phyloP scores from a whole-genome alignment of 2,329 filamentous ascomycete species.

The Drechslerella stenobrocha region DNA sequence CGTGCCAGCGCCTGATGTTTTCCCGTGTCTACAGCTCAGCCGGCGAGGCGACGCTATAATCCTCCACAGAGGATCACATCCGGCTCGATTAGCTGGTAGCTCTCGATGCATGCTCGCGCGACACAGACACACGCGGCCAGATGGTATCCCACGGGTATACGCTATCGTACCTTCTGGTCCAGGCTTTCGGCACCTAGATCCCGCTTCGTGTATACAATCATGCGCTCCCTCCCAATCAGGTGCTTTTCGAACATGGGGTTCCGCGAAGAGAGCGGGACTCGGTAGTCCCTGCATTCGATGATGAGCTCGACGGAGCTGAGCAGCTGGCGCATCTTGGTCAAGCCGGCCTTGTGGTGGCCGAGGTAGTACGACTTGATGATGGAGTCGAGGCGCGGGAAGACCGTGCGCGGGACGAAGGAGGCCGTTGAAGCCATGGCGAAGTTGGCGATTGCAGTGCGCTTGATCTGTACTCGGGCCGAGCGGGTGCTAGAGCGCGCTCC shows the following conservation, averaged over 20 bases:
- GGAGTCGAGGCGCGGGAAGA: slow-evolving; percentile 72
- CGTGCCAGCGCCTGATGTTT: slow-evolving; percentile 62
- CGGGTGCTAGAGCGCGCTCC: too few species aligned
- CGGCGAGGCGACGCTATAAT: slow-evolving; percentile 21
- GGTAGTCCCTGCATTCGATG: slow-evolving; percentile 91
- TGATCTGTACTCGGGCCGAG: not conserved
- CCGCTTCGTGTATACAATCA: slow-evolving; percentile 88
- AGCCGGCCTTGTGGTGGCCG: slow-evolving; percentile 83
- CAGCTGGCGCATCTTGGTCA: slow-evolving; percentile 78
- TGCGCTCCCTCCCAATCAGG: slow-evolving; percentile 70
- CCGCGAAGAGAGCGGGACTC: slow-evolving; percentile 82
- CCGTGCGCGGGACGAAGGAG: slow-evolving; percentile 71
- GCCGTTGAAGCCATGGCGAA: slow-evolving; percentile 49
- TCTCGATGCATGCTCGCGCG: slow-evolving; percentile 52
- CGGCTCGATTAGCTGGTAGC: slow-evolving; percentile 53
- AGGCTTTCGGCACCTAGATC: slow-evolving; percentile 65
- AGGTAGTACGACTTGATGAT: slow-evolving; percentile 91
- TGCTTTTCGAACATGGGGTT: slow-evolving; percentile 86
- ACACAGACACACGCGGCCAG: slow-evolving; percentile 8
- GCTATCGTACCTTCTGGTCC: slow-evolving; percentile 53
- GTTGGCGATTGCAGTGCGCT: not conserved
- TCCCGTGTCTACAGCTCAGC: slow-evolving; percentile 57
- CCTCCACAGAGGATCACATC: slow-evolving; percentile 43
- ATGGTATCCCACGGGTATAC: too few species aligned
- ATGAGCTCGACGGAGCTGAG: slow-evolving; percentile 82